Percentiles rank a stretch among this genome's conserved stretches.
These are phyloP conservation scores for Colletotrichum endophyticum DNA, from an alignment of 2,329 filamentous ascomycete genomes.

Conservation along the genomic window DNA sequence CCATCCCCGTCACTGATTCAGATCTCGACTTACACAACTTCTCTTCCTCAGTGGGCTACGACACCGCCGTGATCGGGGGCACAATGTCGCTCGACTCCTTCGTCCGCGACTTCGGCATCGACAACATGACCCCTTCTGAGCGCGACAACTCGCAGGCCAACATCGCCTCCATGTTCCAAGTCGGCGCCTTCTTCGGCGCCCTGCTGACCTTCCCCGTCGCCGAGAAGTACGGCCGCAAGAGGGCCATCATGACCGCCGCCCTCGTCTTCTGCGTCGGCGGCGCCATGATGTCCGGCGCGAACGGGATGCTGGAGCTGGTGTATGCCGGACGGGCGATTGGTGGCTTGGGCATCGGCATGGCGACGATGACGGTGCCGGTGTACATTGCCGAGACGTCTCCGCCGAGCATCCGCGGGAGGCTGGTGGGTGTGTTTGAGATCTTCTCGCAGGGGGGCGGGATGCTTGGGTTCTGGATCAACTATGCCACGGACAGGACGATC, in stretches of 20 bases:
- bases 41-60: conserved; percentile 11
- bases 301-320: conserved; percentile 54
- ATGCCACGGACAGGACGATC: conserved; percentile 31
- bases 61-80: conserved; percentile 28
- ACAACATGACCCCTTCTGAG: not conserved
- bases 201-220: conserved; percentile 59
- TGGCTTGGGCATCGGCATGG: conserved; percentile 54
- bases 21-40: not conserved
- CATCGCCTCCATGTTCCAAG: conserved; percentile 53
- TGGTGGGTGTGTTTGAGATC: conserved; percentile 56
- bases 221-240: conserved; percentile 58
- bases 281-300: conserved; percentile 38
- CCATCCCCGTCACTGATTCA: not conserved
- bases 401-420: conserved; percentile 54
- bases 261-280: conserved; percentile 54
- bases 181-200: conserved; percentile 60
- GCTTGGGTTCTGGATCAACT: conserved; percentile 46
- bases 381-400: conserved; percentile 64
- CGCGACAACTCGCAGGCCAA: conserved; percentile 27
- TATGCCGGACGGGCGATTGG: conserved; percentile 58
- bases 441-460: conserved; percentile 57
- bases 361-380: conserved; percentile 58
- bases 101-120: conserved; percentile 22
- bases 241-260: conserved; percentile 56
- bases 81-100: conserved; percentile 27